A percentile compares a stretch with the other conserved stretches of the same genome.
Evolutionary conservation across 331 rosid genomes (phyloP).

Genomic region (Ulmus americana): DNA sequence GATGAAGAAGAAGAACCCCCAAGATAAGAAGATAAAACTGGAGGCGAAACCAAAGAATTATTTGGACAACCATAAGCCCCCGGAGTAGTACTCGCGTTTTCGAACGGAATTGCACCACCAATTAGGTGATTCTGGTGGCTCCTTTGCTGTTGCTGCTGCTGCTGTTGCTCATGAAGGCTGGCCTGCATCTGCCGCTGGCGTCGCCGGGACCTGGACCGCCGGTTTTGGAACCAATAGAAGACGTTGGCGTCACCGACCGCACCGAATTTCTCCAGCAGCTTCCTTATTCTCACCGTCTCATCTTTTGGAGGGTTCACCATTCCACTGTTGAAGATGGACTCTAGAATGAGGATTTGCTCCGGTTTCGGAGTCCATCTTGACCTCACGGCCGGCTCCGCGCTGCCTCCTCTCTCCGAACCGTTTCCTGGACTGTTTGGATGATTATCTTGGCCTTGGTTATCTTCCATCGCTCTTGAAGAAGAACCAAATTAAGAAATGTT

Average conservation of each 20-base stretch:
- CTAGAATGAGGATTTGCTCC: conserved; percentile 77
- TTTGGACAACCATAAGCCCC: conserved; percentile 12
- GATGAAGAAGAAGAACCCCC: conserved; percentile 36
- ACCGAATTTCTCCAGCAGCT: conserved; percentile 80
- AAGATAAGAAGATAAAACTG: conserved; percentile 17
- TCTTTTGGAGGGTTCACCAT: conserved; percentile 92
- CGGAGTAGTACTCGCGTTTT: not conserved
- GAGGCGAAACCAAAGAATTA: conserved; percentile 6
- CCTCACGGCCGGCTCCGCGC: conserved; percentile 64
- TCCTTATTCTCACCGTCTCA: conserved; percentile 71
- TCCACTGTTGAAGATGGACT: conserved; percentile 96
- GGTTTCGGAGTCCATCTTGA: conserved; percentile 97
- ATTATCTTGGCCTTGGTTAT: conserved; percentile 27
- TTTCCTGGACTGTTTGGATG: conserved; percentile 27
- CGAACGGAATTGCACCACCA: conserved; percentile 48
- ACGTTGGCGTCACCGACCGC: conserved; percentile 85
- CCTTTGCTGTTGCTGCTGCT: conserved; percentile 6
- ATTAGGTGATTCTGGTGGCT: not conserved
- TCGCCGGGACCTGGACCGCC: conserved; percentile 90
- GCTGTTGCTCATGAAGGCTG: conserved; percentile 34
- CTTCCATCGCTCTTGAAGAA: conserved; percentile 40
- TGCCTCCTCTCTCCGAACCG: conserved; percentile 31
- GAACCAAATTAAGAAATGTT: not conserved
- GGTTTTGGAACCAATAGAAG: conserved; percentile 97
- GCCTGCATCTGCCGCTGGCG: conserved; percentile 88